These are phyloP conservation scores for Fonsecaea nubica DNA, from an alignment of 2,329 filamentous ascomycete genomes.

Conservation along the genomic window DNA sequence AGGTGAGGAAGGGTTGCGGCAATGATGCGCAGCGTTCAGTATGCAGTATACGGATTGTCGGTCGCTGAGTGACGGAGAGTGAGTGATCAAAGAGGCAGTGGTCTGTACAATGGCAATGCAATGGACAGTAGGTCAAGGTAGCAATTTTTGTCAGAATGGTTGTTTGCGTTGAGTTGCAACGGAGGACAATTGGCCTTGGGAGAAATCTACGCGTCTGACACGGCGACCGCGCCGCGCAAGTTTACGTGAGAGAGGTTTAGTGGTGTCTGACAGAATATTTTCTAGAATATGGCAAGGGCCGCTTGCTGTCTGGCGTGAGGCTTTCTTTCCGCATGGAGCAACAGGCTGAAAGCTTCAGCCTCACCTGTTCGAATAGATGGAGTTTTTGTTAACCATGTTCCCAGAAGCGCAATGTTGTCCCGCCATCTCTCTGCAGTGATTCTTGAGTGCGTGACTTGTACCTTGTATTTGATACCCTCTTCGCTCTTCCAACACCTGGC, in stretches of 20 bases:
- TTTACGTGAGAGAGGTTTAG: neutral
- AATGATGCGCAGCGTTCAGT: neutral
- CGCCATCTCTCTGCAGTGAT: neutral
- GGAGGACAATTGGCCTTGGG: neutral
- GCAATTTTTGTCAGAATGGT: slow-evolving; percentile 6
- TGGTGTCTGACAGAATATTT: neutral
- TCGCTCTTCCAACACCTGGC: no score
- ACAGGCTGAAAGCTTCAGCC: neutral
- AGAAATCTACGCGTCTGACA: neutral
- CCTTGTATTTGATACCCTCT: neutral
- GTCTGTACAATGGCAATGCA: neutral
- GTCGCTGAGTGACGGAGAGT: neutral
- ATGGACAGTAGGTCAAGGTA: neutral
- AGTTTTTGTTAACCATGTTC: neutral
- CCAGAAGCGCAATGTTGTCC: neutral
- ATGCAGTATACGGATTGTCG: neutral
- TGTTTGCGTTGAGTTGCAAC: slow-evolving; percentile 1
- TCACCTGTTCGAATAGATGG: neutral
- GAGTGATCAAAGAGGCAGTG: neutral
- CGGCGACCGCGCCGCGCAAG: neutral
- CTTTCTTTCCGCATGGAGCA: neutral
- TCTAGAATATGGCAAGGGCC: neutral
- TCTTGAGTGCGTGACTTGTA: neutral
- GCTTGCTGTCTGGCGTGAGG: neutral
- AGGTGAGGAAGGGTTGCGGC: neutral